Conservation (phyloP, 805 yeast genomes). For the Kodamaea neixiangensis region DNA sequence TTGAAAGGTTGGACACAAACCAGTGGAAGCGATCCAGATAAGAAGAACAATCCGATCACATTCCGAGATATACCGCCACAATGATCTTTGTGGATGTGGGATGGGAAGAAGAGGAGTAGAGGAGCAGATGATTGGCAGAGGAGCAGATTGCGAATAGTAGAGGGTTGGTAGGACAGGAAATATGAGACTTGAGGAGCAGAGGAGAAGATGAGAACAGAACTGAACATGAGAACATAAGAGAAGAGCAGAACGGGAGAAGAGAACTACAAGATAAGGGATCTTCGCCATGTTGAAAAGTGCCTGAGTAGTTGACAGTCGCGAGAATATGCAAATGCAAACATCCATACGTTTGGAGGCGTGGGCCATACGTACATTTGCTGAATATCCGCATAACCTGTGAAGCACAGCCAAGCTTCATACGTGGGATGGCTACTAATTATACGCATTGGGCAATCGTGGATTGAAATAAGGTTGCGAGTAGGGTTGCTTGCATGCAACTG, state of each 20-base stretch:
- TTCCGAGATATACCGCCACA: neutral
- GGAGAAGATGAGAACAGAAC: no score
- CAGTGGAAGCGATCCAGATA: neutral
- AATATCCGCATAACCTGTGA: neutral
- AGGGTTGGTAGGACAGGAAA: no score
- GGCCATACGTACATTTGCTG: neutral
- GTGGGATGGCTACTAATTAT: neutral
- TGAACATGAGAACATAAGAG: no score
- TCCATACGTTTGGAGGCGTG: neutral
- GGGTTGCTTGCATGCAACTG: neutral
- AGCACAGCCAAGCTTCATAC: neutral
- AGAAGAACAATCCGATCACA: conserved; percentile 4
- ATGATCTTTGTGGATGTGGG: neutral
- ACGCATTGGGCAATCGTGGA: neutral
- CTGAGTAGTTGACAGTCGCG: neutral
- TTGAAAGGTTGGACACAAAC: neutral
- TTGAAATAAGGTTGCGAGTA: neutral
- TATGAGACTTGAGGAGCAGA: no score
- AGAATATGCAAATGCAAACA: neutral
- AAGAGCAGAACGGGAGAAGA: no score
- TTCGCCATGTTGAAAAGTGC: neutral
- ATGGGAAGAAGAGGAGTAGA: no score
- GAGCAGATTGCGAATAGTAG: no score
- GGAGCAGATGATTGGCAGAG: no score
- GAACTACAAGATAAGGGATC: no score